phyloP scores from a whole-genome alignment of 2,329 filamentous ascomycete genomes.

The Aureobasidium uvarum region DNA sequence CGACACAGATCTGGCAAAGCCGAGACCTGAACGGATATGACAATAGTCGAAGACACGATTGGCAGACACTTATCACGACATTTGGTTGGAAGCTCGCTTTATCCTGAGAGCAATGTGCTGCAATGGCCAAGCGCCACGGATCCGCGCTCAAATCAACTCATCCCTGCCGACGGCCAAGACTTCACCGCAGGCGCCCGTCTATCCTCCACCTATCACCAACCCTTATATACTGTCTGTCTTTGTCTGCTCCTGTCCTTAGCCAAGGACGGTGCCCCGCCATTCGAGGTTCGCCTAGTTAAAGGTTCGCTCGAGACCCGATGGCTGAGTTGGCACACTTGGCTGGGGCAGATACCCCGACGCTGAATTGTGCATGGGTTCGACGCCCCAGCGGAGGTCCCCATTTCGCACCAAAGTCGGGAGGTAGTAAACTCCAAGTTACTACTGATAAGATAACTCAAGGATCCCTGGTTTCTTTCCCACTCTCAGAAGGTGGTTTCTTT shows the following conservation, averaged over 20 bases:
- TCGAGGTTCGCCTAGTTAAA: background rate
- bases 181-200: background rate
- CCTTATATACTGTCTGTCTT: background rate
- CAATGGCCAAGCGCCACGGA: background rate
- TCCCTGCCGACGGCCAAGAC: background rate
- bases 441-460: background rate
- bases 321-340: background rate
- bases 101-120: background rate
- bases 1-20: slow-evolving; percentile 9
- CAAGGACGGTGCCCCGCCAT: background rate
- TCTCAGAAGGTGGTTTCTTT: background rate
- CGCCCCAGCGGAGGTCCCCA: background rate
- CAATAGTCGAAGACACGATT: slow-evolving; percentile 7
- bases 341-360: background rate
- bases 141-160: background rate
- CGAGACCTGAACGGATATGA: slow-evolving; percentile 6
- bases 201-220: background rate
- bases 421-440: too few species aligned
- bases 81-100: slow-evolving; percentile 19
- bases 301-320: too few species aligned
- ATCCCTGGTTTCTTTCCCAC: slow-evolving; percentile 1
- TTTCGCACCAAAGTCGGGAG: background rate
- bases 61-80: slow-evolving; percentile 11
- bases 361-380: background rate
- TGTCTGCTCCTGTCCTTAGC: background rate